phyloP scores from a whole-genome alignment of 306 rosid genomes.

The Abrus pulchellus region DNA sequence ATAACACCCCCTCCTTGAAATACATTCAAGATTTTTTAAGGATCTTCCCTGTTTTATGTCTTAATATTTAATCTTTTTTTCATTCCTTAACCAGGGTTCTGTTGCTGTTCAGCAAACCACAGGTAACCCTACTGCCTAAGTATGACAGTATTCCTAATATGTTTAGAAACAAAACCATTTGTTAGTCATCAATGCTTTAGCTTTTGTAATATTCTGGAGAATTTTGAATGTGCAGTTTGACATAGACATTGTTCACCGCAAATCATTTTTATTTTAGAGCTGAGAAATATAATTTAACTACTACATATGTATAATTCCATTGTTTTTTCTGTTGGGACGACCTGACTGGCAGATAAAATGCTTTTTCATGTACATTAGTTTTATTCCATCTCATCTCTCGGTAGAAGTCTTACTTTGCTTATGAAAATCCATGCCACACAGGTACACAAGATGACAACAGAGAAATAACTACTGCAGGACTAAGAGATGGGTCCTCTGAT shows the following conservation, averaged over 20 bases:
- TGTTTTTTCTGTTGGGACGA: slow-evolving; percentile 35
- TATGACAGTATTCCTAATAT: slow-evolving; percentile 15
- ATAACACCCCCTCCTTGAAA: neutral
- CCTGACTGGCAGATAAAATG: slow-evolving; percentile 26
- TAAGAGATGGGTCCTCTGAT: slow-evolving; percentile 46
- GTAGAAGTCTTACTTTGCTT: slow-evolving; percentile 36
- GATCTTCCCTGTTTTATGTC: slow-evolving; percentile 35
- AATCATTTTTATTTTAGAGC: slow-evolving; percentile 18
- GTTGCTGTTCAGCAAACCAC: slow-evolving; percentile 54
- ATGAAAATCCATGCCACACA: slow-evolving; percentile 47
- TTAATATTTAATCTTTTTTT: slow-evolving; percentile 21
- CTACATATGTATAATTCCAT: slow-evolving; percentile 1
- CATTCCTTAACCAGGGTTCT: slow-evolving; percentile 54
- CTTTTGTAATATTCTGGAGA: slow-evolving; percentile 10
- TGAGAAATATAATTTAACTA: slow-evolving; percentile 31
- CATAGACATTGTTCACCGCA: neutral
- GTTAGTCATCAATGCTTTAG: slow-evolving; percentile 19
- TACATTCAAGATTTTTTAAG: slow-evolving; percentile 24
- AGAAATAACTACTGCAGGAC: slow-evolving; percentile 52
- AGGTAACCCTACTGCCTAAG: slow-evolving; percentile 49
- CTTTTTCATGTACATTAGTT: slow-evolving; percentile 27
- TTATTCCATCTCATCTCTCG: slow-evolving; percentile 16
- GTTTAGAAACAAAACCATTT: slow-evolving; percentile 24
- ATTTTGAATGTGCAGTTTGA: slow-evolving; percentile 35
- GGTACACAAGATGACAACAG: slow-evolving; percentile 58